Evolutionary conservation across 1,139 yeast species (phyloP), one percentile per base, ranked within the genome.

Genomic region (Pichia sp.): DNA sequence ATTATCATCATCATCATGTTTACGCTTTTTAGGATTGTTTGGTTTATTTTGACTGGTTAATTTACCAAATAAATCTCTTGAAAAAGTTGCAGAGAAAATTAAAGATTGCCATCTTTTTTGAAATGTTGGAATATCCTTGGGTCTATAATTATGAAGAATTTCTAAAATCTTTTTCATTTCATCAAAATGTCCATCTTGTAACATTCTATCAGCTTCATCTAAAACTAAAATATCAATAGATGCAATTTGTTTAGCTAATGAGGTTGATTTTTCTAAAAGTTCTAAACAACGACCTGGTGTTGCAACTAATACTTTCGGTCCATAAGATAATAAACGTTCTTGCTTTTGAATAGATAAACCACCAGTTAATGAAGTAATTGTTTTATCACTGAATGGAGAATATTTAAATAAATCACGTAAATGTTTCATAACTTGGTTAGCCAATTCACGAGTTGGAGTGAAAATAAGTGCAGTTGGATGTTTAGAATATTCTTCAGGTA

Each of bases 201-300:
- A 70, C 49, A 91, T 69, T 60, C 98, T 71, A 65, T 91, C 99
- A n/a, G 98, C 99, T 62, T 93, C 99, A 67, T 93, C 99, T 32
- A 89, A 69, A 1, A 89, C 95, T 9, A 91, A 59, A 6, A 79
- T 71, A 43, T 85, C 87, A 10, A 86, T 70, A 21, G 75, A 66
- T 14, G 83, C 73, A 50, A 88, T 67, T 54, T 79, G 69, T 21
- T 68, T 64, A 8, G 79, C 69, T 29, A 79, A 51, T 1, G 69
- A 74, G 24, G 68, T 68, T 45, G 78, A 76, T 49, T 78, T 78
- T 59, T 83, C 85, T 31, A 91, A 55, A 27, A 91, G 62, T 58
- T 93, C 98, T 43, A 88, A 69, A 58, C 86, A 78, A 50, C 99
- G 76, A 32, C 99, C 99, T 0, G 99, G 98, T 0, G 98, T 93